These are phyloP conservation scores for Umbilicus rupestris DNA, from an alignment of 164 flowering plant genomes.

Conservation along the genomic window DNA sequence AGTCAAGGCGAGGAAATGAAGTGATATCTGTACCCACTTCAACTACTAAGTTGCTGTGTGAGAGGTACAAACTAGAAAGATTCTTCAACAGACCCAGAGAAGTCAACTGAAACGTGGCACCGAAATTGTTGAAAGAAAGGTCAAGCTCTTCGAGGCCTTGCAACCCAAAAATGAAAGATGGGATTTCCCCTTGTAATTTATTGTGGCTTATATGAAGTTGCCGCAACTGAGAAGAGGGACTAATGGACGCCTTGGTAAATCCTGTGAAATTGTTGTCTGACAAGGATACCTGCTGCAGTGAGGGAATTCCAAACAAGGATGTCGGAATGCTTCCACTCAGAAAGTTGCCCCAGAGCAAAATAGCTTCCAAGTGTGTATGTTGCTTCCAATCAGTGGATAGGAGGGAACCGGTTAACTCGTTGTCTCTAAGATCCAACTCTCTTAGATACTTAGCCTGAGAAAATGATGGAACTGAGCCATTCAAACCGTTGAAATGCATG, in stretches of 20 bases:
- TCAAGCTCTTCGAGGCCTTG: slow-evolving; percentile 14
- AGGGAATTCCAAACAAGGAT: slow-evolving; percentile 17
- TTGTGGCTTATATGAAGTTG: slow-evolving; percentile 20
- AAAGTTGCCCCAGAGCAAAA: slow-evolving; percentile 14
- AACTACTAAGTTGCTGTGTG: slow-evolving; percentile 25
- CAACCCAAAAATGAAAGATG: slow-evolving; percentile 18
- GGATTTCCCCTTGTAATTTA: slow-evolving; percentile 19
- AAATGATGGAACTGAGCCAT: slow-evolving; percentile 26
- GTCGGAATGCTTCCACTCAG: slow-evolving; percentile 19
- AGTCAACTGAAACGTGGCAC: slow-evolving; percentile 18
- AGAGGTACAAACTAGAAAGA: slow-evolving; percentile 28
- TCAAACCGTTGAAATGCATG: slow-evolving; percentile 18
- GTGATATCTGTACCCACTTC: neutral
- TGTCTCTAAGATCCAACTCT: slow-evolving; percentile 12
- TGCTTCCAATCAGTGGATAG: slow-evolving; percentile 14
- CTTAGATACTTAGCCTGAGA: slow-evolving; percentile 11
- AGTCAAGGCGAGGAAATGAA: neutral
- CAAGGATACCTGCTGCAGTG: slow-evolving; percentile 13
- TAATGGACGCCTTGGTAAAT: neutral
- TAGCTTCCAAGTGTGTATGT: slow-evolving; percentile 10
- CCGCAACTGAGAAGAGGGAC: slow-evolving; percentile 7
- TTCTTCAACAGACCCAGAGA: slow-evolving; percentile 16
- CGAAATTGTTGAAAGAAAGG: slow-evolving; percentile 24
- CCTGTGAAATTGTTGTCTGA: slow-evolving; percentile 18
- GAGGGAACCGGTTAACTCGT: slow-evolving; percentile 14